phyloP scores from a whole-genome alignment of 176 grass and related monocot species.

The Triticum dicoccoides region DNA sequence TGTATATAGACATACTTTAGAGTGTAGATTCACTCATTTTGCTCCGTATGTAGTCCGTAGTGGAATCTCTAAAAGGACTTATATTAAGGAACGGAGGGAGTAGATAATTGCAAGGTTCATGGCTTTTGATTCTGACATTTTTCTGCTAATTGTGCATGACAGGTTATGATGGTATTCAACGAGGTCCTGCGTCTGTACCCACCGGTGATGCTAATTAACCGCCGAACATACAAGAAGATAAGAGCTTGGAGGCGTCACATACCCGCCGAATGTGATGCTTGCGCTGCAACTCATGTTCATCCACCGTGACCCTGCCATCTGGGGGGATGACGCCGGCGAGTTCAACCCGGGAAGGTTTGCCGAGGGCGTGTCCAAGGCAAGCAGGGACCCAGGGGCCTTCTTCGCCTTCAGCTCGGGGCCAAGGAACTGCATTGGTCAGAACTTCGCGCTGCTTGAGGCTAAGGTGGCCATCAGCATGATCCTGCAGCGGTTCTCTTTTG shows the following conservation, averaged over 20 bases:
- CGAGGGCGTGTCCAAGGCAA: conserved; percentile 42
- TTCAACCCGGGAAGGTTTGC: conserved; percentile 61
- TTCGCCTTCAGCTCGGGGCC: conserved; percentile 53
- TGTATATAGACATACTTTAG: no score
- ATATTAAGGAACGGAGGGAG: no score
- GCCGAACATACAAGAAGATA: conserved; percentile 23
- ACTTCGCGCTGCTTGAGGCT: conserved; percentile 54
- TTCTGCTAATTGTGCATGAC: neutral
- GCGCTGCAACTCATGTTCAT: conserved; percentile 30
- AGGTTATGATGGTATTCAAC: conserved; percentile 59
- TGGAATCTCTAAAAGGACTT: no score
- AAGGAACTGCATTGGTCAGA: conserved; percentile 52
- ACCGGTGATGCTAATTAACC: neutral
- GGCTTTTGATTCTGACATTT: neutral
- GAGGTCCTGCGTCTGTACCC: conserved; percentile 55
- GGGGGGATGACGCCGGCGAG: conserved; percentile 40
- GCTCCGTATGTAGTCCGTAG: no score
- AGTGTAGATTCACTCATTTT: no score
- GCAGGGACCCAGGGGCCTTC: conserved; percentile 28
- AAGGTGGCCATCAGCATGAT: conserved; percentile 50
- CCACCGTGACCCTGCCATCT: conserved; percentile 37
- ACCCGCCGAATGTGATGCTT: conserved; percentile 38
- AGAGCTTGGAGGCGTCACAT: conserved; percentile 37
- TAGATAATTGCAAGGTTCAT: neutral
- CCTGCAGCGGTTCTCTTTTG: conserved; percentile 43